Conservation (phyloP, 306 rosid genomes). For the Sphenostylis stenocarpa region DNA sequence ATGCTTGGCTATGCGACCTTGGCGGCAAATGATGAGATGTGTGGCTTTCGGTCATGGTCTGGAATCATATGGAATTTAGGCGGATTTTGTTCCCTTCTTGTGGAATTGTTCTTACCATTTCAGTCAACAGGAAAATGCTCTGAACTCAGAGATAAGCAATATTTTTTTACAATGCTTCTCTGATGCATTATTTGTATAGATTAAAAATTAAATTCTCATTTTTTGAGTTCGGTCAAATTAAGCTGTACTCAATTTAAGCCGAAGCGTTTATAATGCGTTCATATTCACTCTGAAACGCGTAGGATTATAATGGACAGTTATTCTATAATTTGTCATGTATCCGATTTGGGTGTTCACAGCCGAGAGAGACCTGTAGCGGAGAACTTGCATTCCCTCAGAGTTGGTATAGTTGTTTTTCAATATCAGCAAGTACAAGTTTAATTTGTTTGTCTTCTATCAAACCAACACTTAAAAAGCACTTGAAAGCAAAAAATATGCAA, state of each 20-base stretch:
- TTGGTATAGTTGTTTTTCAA: background rate
- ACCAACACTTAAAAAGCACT: background rate
- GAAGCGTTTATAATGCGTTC: conserved; percentile 33
- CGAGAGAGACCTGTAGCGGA: background rate
- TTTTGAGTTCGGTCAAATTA: conserved; percentile 7
- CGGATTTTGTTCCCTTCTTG: conserved; percentile 21
- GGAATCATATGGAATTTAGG: conserved; percentile 20
- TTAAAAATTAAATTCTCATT: conserved; percentile 20
- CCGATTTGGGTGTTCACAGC: background rate
- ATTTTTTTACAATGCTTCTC: conserved; percentile 64
- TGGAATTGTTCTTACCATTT: conserved; percentile 33
- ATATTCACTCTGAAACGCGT: background rate
- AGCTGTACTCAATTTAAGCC: conserved; percentile 19
- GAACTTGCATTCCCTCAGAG: background rate
- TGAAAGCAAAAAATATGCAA: background rate
- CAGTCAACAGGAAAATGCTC: conserved; percentile 28
- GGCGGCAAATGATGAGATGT: background rate
- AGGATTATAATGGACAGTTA: background rate
- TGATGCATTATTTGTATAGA: conserved; percentile 59
- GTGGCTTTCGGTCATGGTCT: conserved; percentile 21
- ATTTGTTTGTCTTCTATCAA: background rate
- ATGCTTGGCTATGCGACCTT: conserved; percentile 6
- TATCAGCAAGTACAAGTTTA: background rate
- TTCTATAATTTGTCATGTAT: background rate
- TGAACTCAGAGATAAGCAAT: conserved; percentile 54